Percentiles rank a stretch among this genome's conserved stretches.
Conservation (phyloP, 2,329 filamentous ascomycete genomes). For the Trematosphaeria pertusa region DNA sequence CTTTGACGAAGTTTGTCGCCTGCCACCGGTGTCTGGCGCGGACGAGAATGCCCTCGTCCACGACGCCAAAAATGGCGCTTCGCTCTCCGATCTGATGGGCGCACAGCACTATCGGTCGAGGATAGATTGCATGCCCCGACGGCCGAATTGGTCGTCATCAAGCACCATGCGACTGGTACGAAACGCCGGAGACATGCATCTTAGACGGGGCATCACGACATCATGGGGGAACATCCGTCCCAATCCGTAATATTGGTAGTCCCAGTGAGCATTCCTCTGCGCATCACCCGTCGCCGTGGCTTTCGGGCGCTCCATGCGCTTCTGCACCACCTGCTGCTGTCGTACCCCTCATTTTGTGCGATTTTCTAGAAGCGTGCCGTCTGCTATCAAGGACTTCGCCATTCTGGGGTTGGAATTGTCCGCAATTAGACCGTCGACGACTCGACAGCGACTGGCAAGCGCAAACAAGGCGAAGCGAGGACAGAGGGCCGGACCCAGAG, state of each 20-base stretch:
- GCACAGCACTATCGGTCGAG: conserved; percentile 33
- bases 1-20: neutral
- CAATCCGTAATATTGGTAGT: conserved; percentile 39
- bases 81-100: conserved; percentile 20
- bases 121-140: conserved; percentile 27
- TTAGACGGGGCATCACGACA: conserved; percentile 12
- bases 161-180: conserved; percentile 26
- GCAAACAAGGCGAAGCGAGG: conserved; percentile 26
- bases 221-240: conserved; percentile 21
- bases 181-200: conserved; percentile 19
- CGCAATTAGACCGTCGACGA: conserved; percentile 1
- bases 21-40: conserved; percentile 1
- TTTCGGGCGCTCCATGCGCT: conserved; percentile 36
- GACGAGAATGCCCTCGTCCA: conserved; percentile 7
- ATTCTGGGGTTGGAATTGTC: neutral
- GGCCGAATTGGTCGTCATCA: conserved; percentile 16
- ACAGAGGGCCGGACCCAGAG: conserved; percentile 8
- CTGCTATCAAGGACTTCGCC: conserved; percentile 9
- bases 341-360: conserved; percentile 24
- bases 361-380: conserved; percentile 37
- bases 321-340: conserved; percentile 22
- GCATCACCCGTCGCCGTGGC: conserved; percentile 47
- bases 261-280: conserved; percentile 29
- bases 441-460: conserved; percentile 5
- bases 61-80: conserved; percentile 5